Percentiles rank a stretch among this genome's conserved stretches.
These are phyloP conservation scores for Phytomonas serpens DNA, from an alignment of 208 protist genomes.

Conservation along the genomic window DNA sequence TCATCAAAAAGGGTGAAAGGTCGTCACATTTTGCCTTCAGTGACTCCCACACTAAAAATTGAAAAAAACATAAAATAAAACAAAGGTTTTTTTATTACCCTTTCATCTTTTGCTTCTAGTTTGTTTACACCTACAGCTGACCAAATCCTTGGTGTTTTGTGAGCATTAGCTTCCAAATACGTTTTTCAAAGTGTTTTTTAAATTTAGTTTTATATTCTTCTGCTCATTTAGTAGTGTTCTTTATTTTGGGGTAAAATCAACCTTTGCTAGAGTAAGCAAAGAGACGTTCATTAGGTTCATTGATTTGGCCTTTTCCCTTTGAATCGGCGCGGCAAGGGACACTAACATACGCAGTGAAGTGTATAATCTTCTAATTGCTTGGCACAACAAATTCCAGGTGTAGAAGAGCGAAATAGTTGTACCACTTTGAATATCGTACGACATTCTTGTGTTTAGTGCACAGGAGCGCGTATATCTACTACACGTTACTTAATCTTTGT, in stretches of 20 bases:
- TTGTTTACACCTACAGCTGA: slow-evolving; percentile 11
- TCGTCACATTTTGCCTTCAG: background rate
- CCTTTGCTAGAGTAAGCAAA: background rate
- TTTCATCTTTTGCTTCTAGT: slow-evolving; percentile 3
- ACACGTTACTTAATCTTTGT: background rate
- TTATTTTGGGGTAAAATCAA: slow-evolving; percentile 14
- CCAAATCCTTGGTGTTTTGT: background rate
- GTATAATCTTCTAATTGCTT: background rate
- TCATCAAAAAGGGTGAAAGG: background rate
- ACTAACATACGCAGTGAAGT: background rate
- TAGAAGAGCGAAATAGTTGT: background rate
- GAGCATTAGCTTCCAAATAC: background rate
- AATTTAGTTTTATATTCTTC: slow-evolving; percentile 7
- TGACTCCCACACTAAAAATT: background rate
- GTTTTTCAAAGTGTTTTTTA: background rate
- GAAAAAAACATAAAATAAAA: background rate
- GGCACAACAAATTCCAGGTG: background rate
- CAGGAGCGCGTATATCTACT: background rate
- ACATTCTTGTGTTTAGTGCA: background rate
- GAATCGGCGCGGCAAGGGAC: background rate
- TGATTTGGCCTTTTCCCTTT: background rate
- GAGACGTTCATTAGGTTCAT: background rate
- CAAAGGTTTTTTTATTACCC: background rate
- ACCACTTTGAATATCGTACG: background rate
- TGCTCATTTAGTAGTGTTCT: slow-evolving; percentile 12